A percentile compares a stretch with the other conserved stretches of the same genome.
Conservation (phyloP, 257 asterid species). For the Lycium ferocissimum region DNA sequence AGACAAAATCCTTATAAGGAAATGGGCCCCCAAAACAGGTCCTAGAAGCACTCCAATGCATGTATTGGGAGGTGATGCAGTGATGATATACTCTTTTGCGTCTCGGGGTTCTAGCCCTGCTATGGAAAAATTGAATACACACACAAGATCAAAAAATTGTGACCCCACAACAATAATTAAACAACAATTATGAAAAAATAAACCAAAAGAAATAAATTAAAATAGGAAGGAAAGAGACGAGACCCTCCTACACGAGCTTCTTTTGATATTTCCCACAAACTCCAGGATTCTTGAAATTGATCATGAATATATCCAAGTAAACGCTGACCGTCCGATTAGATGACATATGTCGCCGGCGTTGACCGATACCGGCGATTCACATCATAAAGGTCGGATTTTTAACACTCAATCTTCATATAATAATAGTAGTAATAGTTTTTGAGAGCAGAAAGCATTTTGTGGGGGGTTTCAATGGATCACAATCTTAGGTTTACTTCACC, state of each 20-base stretch:
- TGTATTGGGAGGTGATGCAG: too few species aligned
- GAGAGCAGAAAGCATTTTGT: background rate
- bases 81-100: too few species aligned
- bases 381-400: slow-evolving; percentile 53
- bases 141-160: too few species aligned
- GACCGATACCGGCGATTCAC: slow-evolving; percentile 53
- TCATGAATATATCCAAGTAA: slow-evolving; percentile 10
- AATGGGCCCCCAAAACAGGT: too few species aligned
- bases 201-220: too few species aligned
- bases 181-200: too few species aligned
- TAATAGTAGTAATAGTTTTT: background rate
- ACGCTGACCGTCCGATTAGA: slow-evolving; percentile 49
- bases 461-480: slow-evolving; percentile 60
- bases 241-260: slow-evolving; percentile 1
- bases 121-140: too few species aligned
- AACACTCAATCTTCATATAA: slow-evolving; percentile 29
- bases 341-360: slow-evolving; percentile 66
- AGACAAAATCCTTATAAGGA: too few species aligned
- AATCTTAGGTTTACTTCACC: slow-evolving; percentile 60
- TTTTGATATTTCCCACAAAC: slow-evolving; percentile 17
- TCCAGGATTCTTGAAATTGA: slow-evolving; percentile 24
- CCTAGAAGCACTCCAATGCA: too few species aligned
- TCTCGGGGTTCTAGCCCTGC: too few species aligned
- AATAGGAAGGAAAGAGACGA: too few species aligned
- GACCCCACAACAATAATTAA: too few species aligned